Evolutionary conservation across 805 yeast species (phyloP).

Genomic region (Tetrapisispora fleetii): DNA sequence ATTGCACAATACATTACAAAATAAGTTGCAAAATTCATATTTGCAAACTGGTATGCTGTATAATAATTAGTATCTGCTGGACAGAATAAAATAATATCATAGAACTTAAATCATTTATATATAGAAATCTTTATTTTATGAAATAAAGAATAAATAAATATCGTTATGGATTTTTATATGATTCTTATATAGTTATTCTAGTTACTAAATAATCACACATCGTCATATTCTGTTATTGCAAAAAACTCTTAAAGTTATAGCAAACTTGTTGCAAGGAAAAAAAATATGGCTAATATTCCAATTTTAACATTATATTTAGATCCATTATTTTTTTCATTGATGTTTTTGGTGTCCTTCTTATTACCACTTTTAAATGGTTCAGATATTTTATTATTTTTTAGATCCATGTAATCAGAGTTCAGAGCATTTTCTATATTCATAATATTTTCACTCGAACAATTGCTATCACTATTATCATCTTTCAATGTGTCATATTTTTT

Average conservation of each 20-base stretch:
- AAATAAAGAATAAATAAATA: not conserved
- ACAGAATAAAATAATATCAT: not conserved
- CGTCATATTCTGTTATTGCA: too few species aligned
- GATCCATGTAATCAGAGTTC: not conserved
- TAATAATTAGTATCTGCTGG: not conserved
- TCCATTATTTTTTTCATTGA: not conserved
- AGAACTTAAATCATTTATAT: not conserved
- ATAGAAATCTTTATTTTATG: not conserved
- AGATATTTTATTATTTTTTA: not conserved
- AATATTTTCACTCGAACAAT: not conserved
- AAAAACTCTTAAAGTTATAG: not conserved
- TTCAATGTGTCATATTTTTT: not conserved
- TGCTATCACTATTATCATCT: not conserved
- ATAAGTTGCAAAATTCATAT: too few species aligned
- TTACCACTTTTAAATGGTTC: not conserved
- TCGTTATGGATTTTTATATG: not conserved
- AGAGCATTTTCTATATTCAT: not conserved
- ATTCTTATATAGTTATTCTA: not conserved
- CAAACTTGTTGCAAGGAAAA: not conserved
- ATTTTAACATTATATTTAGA: not conserved
- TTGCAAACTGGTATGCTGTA: not conserved
- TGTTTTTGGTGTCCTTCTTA: not conserved
- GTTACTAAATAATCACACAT: not conserved
- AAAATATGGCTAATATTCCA: not conserved
- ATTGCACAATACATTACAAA: too few species aligned